Conservation (phyloP, 2,329 filamentous ascomycete species). For the Cercospora zeina region DNA sequence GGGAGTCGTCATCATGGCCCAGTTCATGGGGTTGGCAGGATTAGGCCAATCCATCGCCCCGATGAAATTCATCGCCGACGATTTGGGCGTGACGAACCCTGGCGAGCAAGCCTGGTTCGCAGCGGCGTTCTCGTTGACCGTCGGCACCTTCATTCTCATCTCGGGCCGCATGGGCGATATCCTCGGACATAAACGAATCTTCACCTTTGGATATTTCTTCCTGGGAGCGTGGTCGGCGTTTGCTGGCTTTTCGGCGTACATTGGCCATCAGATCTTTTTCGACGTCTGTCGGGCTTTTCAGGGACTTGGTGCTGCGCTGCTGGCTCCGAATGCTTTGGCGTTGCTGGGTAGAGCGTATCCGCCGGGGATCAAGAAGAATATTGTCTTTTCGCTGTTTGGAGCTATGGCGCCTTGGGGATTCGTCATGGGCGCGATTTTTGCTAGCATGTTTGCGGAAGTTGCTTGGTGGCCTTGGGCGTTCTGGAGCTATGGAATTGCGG, state of each 20-base stretch:
- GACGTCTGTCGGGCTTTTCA: constrained; percentile 45
- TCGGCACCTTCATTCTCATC: constrained; percentile 50
- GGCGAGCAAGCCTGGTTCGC: constrained; percentile 50
- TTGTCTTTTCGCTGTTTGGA: constrained; percentile 44
- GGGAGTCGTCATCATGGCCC: constrained; percentile 33
- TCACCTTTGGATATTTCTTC: constrained; percentile 45
- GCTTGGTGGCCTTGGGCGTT: constrained; percentile 42
- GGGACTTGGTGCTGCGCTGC: constrained; percentile 43
- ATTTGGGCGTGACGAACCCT: constrained; percentile 44
- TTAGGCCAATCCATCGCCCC: constrained; percentile 41
- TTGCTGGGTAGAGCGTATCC: constrained; percentile 41
- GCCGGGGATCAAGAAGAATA: constrained; percentile 43
- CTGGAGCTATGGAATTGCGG: constrained; percentile 37
- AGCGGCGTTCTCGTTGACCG: constrained; percentile 46
- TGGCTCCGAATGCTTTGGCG: constrained; percentile 44
- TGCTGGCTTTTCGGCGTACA: constrained; percentile 44
- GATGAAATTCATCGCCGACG: constrained; percentile 49
- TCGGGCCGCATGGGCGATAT: constrained; percentile 48
- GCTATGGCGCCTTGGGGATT: constrained; percentile 42
- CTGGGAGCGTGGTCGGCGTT: constrained; percentile 46
- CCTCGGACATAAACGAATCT: constrained; percentile 46
- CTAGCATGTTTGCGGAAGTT: constrained; percentile 39
- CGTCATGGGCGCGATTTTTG: constrained; percentile 40
- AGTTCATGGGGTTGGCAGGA: constrained; percentile 36
- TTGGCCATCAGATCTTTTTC: constrained; percentile 36